phyloP scores from a whole-genome alignment of 306 rosid species.

The Psophocarpus tetragonolobus region DNA sequence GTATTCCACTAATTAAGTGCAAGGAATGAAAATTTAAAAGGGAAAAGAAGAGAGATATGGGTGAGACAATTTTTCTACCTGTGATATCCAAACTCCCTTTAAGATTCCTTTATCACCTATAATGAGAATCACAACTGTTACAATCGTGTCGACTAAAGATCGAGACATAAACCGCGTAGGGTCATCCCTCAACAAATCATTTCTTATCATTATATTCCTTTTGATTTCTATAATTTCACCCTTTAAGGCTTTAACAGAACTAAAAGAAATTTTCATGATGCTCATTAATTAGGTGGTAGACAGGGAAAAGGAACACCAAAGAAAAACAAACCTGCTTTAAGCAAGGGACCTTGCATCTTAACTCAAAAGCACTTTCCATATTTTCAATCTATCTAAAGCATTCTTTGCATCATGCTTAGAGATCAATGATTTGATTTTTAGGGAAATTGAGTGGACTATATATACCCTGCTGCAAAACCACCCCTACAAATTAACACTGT shows the following conservation, averaged over 20 bases:
- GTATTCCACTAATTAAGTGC: constrained; percentile 6
- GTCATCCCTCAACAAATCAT: constrained; percentile 38
- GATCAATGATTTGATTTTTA: constrained; percentile 31
- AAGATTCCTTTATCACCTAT: constrained; percentile 49
- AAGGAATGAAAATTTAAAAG: constrained; percentile 15
- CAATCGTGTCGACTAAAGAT: constrained; percentile 55
- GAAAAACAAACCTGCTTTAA: constrained; percentile 34
- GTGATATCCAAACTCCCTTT: constrained; percentile 42
- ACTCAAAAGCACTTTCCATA: constrained; percentile 29
- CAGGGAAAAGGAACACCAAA: constrained; percentile 33
- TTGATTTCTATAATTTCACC: constrained; percentile 39
- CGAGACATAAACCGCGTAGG: constrained; percentile 45
- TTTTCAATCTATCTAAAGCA: constrained; percentile 11
- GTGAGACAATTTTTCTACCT: constrained; percentile 42
- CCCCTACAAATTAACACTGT: background rate
- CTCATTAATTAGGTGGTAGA: constrained; percentile 50
- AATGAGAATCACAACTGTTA: constrained; percentile 49
- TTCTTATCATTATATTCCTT: constrained; percentile 46
- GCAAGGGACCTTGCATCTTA: constrained; percentile 14
- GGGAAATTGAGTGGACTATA: constrained; percentile 27
- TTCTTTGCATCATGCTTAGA: background rate
- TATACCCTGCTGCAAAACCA: constrained; percentile 3
- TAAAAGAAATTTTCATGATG: constrained; percentile 38
- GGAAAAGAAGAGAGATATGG: constrained; percentile 39
- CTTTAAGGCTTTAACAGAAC: constrained; percentile 40